Conservation (phyloP, 352 stramenopile genomes). For the Phytophthora pinifolia region DNA sequence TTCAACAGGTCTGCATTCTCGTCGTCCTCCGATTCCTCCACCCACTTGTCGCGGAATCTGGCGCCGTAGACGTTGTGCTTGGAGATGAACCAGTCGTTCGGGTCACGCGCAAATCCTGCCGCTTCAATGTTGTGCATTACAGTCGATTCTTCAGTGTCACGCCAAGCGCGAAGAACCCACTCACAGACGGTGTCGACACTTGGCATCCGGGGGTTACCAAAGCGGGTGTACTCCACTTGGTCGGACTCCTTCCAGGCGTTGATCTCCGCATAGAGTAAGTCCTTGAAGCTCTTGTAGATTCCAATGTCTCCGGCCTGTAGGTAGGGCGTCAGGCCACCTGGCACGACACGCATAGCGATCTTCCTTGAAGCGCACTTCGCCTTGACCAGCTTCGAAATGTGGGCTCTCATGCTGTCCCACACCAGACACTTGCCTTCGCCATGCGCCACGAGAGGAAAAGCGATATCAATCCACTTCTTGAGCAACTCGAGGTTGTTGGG, state of each 20-base stretch:
- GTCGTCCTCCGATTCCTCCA: neutral
- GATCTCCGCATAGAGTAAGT: neutral
- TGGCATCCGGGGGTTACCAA: neutral
- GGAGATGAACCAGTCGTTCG: neutral
- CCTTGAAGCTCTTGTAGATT: constrained; percentile 4
- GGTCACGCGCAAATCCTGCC: neutral
- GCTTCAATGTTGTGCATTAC: neutral
- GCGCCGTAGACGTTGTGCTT: constrained; percentile 2
- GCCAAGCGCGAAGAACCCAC: neutral
- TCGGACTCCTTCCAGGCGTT: neutral
- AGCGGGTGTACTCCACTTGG: constrained; percentile 4
- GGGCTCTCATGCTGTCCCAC: constrained; percentile 1
- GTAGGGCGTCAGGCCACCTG: constrained; percentile 15
- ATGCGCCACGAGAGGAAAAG: constrained; percentile 5
- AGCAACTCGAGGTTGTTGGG: too few relatives aligned
- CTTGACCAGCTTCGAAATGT: constrained; percentile 13
- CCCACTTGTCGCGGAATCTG: constrained; percentile 4
- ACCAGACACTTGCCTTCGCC: constrained; percentile 7
- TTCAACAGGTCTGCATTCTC: too few relatives aligned
- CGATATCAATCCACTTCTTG: constrained; percentile 5
- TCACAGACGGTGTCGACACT: neutral
- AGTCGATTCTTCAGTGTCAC: neutral
- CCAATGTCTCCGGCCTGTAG: neutral
- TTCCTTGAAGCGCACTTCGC: neutral
- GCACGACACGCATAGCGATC: constrained; percentile 8